Conservation (phyloP, 2,329 filamentous ascomycete genomes). For the Venturia aucupariae region DNA sequence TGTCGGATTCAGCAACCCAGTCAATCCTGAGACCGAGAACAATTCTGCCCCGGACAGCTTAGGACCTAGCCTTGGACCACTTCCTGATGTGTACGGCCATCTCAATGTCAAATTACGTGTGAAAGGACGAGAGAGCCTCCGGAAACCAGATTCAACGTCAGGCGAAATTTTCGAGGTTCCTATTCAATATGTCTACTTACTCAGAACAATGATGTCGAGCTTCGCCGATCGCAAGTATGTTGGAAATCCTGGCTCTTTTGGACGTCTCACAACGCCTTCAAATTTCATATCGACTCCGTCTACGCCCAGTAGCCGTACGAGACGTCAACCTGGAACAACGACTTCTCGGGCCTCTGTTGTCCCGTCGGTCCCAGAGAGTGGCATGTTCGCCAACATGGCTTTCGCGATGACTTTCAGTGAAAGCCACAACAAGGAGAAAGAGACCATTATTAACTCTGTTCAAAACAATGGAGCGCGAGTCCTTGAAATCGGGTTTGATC, state of each 20-base stretch:
- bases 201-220: constrained; percentile 32
- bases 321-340: constrained; percentile 26
- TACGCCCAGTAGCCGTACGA: constrained; percentile 42
- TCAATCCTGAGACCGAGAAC: constrained; percentile 15
- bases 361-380: constrained; percentile 19
- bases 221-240: constrained; percentile 30
- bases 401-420: constrained; percentile 70
- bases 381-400: constrained; percentile 69
- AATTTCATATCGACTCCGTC: constrained; percentile 28
- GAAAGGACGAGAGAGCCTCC: constrained; percentile 32
- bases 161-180: constrained; percentile 29
- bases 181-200: constrained; percentile 35
- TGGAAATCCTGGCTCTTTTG: constrained; percentile 19
- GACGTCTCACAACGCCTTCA: constrained; percentile 14
- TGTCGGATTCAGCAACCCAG: constrained; percentile 32
- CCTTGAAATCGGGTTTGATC: constrained; percentile 67
- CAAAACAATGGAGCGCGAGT: constrained; percentile 61
- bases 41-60: constrained; percentile 20
- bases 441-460: constrained; percentile 54
- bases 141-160: constrained; percentile 13
- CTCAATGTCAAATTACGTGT: constrained; percentile 30
- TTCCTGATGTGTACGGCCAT: constrained; percentile 35
- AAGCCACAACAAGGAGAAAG: constrained; percentile 46
- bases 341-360: constrained; percentile 12
- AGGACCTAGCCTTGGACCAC: constrained; percentile 27